Percentiles rank a stretch among this genome's conserved stretches.
phyloP scores from a whole-genome alignment of 768 basidiomycete species.

The Artomyces pyxidatus region DNA sequence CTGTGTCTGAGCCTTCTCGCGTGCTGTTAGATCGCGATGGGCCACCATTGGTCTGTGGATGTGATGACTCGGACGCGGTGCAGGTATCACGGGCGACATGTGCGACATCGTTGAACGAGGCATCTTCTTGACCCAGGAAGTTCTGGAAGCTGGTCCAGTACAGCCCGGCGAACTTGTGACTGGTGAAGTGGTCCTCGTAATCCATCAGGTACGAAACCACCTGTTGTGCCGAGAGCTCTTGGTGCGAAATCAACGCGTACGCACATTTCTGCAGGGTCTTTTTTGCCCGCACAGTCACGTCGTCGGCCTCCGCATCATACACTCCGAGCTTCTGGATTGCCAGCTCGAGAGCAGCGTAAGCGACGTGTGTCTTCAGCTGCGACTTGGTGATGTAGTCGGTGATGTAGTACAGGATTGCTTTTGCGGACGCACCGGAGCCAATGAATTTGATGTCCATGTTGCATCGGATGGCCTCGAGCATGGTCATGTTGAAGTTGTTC shows the following conservation, averaged over 20 bases:
- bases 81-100: not conserved
- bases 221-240: not conserved
- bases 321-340: slow-evolving; percentile 24
- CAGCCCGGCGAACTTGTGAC: not conserved
- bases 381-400: slow-evolving; percentile 43
- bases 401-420: slow-evolving; percentile 39
- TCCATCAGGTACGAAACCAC: not conserved
- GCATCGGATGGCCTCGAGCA: slow-evolving; percentile 20
- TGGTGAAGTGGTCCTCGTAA: not conserved
- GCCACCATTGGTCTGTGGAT: too few relatives aligned
- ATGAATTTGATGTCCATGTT: slow-evolving; percentile 46
- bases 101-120: not conserved
- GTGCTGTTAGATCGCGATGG: not conserved
- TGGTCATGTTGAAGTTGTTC: slow-evolving; percentile 32
- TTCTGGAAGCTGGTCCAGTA: not conserved
- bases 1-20: not conserved
- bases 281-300: slow-evolving; percentile 10
- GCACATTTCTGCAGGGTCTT: slow-evolving; percentile 16
- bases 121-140: not conserved
- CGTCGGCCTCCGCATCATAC: not conserved
- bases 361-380: slow-evolving; percentile 33
- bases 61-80: not conserved
- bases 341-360: slow-evolving; percentile 29
- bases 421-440: slow-evolving; percentile 31
- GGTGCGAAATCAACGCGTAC: not conserved